Conservation (phyloP, 177 flowering plant genomes). For the Telopea speciosissima region DNA sequence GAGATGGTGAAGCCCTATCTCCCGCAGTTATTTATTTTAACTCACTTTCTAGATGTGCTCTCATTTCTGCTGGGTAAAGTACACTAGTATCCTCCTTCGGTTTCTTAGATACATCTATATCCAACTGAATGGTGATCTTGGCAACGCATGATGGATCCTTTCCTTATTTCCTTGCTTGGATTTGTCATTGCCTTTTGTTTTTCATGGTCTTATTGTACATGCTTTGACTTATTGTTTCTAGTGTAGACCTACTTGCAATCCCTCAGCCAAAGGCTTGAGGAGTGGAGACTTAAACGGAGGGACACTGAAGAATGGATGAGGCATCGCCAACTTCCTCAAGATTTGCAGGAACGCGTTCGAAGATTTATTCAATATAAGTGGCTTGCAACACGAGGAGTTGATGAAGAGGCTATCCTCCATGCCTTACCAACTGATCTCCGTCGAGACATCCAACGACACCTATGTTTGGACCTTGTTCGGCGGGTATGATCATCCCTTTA, state of each 20-base stretch:
- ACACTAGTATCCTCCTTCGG: neutral
- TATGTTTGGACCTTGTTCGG: slow-evolving; percentile 91
- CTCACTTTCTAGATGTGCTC: neutral
- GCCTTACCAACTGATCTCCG: slow-evolving; percentile 86
- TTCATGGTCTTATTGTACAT: neutral
- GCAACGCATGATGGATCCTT: no score
- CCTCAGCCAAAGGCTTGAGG: slow-evolving; percentile 76
- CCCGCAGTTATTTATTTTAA: neutral
- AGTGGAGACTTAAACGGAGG: slow-evolving; percentile 85
- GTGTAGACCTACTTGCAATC: slow-evolving; percentile 91
- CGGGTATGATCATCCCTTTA: slow-evolving; percentile 46
- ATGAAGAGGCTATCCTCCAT: slow-evolving; percentile 69
- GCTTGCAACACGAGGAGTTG: slow-evolving; percentile 91
- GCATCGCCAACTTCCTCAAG: slow-evolving; percentile 88
- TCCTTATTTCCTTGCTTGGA: neutral
- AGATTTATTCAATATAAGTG: slow-evolving; percentile 89
- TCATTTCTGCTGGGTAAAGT: neutral
- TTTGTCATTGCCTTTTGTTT: neutral
- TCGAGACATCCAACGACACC: slow-evolving; percentile 89
- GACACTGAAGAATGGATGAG: slow-evolving; percentile 98
- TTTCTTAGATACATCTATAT: neutral
- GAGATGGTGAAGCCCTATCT: neutral
- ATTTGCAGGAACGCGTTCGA: slow-evolving; percentile 58
- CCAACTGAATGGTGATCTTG: no score
- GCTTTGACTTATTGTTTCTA: neutral